Evolutionary conservation across 805 yeast genomes (phyloP), one percentile per base, ranked within the genome.

Genomic region (Saturnispora ahearnii): DNA sequence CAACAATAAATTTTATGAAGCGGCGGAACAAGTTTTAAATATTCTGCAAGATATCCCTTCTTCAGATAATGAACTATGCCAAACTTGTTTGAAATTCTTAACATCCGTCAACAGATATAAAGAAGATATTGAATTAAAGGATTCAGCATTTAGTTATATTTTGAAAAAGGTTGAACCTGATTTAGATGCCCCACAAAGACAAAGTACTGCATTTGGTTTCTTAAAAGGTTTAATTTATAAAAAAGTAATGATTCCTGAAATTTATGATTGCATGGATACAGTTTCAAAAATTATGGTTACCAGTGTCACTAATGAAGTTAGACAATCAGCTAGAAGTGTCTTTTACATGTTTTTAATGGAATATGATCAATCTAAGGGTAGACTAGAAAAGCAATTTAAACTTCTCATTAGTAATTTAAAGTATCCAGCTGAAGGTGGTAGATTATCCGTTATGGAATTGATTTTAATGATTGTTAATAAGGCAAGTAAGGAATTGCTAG

Each of bases 381-480:
- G 87, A 55, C 64, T 93, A 44, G 93, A 86, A 55, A 86, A 83
- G 57, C 95, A 87, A 55, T 82, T 91, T 67, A 80, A 82, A 55
- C 81, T 84, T 61, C 72, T 93, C 65, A 85, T 90, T 8, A 79
- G 78, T 49, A 93, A 93, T 63, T 69, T 93, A 55, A 75, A 81
- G 24, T 93, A 93, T 62, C 90, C 95, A 4, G 81, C 95, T 3
- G 85, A 85, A 51, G 74, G 79, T 40, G 99, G 99, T 47, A 74
- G 97, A 47, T 83, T 84, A 56, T 87, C 97, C 0, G 95, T 88
- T 2, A 78, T 93, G 86, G 98, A 93, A 59, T 71, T 91, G 59
- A 71, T 91, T 44, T 84, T 83, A 58, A 69, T 80, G 55, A 73
- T 93, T 49, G 71, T 91, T 15, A 71, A 73, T 42, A 87, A 85